Base-by-base conservation (phyloP, 2,329 filamentous ascomycete genomes). In the Cladosporium colombiae region DNA sequence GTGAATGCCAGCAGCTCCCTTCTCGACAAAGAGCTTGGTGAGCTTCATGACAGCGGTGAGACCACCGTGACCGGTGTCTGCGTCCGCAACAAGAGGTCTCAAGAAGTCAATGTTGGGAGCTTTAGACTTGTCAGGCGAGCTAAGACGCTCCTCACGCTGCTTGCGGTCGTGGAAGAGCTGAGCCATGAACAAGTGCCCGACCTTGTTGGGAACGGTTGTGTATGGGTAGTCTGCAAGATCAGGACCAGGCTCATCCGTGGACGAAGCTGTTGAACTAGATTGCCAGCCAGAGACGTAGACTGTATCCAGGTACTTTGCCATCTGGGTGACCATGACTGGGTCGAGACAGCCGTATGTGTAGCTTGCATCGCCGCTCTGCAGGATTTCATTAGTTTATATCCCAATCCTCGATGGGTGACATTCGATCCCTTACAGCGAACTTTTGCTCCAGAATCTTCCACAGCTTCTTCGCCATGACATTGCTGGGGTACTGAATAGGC, bases 131-230 rank as follows among this genome's bases (percentile, higher is more conserved):
- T 93, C 85, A 31, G 93, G 87, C 8, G 85, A 89, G 70, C 87
- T 90, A 62, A 98, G 82, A 67, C 95, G 92, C 80, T 98, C 95
- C 80, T 98, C 93, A 70, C 95, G 90, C 82, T 99, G 95, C 83
- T 99, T 99, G 76, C 95, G 91, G 85, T 99, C 95, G 82, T 99
- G 95, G 90, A 99, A 99, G 65, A 98, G 89, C 82, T 99, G 95
- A 16, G 95, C 94, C 88, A 96, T 93, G 88, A 96, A 99, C 62
- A 99, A 88, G 78, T 99, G 95, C 76, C 91, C 88, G 71, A 99
- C 95, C 82, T 99, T 99, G 85, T 98, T 97, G 62, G 95, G 95
- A 25, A 99, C 95, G 52, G 95, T 99, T 71, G 95, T 97, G 74
- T 82, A 82, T 11, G 95, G 94, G 81, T 99, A 99, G 79, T 99